Base-by-base conservation (phyloP, 306 rosid genomes). In the Cucumis hystrix region DNA sequence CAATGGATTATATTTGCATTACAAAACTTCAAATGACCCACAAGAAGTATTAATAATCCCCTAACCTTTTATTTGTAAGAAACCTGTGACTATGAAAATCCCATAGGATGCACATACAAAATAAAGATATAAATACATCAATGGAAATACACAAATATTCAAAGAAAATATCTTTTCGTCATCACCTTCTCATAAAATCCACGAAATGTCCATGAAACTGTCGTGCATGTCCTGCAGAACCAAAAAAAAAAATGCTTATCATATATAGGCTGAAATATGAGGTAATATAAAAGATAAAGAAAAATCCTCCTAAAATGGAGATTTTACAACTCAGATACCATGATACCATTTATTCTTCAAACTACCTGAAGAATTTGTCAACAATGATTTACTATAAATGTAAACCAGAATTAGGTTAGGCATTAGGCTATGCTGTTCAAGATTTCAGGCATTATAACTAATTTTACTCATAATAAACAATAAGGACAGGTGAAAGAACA, bases 111-210 rank as follows among this genome's bases (percentile, higher is more conserved):
- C 41, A 3, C 30, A 45, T 67, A 40, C 33, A 40, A 41, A 67
- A 11, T 12, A 43, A 16, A 15, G 58, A 70, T 43, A 45, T 5
- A 10, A 39, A 66, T 18, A 39, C 33, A 17, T 67, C 33, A 35
- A 37, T 35, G 49, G 20, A 18, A 70, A 70, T 68, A 68, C 30
- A 68, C 30, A 43, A 66, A 68, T 43, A 23, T 45, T 23, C 40
- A 70, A 23, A 16, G 57, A 70, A 70, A 70, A 70, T 14, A 17
- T 47, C 40, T 72, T 52, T 51, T 45, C 15, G 10, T 10, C 58
- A 87, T 78, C 71, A 95, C 99, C 98, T 92, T 96, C 86, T 96
- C 99, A 80, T 96, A 96, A 79, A 96, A 96, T 51, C 99, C 98
- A 76, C 99, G 87, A 77, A 96, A 96, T 41, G 99, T 92, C 97